Base-by-base conservation (phyloP, 257 asterid genomes). In the Mentha longifolia region DNA sequence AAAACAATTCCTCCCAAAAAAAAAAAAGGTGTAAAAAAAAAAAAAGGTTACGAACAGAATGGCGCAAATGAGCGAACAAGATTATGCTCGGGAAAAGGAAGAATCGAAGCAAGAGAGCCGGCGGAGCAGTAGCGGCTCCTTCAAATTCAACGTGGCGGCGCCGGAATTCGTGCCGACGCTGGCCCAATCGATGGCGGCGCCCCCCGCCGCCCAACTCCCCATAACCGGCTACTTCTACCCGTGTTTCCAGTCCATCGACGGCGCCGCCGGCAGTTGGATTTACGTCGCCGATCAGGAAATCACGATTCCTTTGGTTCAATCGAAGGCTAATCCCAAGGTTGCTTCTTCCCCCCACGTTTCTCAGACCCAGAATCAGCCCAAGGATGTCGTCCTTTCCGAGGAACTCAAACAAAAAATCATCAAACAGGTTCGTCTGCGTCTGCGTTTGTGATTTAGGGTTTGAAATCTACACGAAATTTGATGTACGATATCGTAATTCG, bases 111-210 rank as follows among this genome's bases (percentile, higher is more conserved):
- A 15, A 5, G 67, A 67, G 61, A 43, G 30, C 41, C 61, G 65
- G 52, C 51, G 77, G 58, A 56, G 46, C 49, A 52, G 75, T 56
- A 65, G 73, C 30, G 83, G 80, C 25, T 65, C 85, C 0, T 94
- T 95, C 82, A 85, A 77, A 64, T 85, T 92, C 78, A 95, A 92
- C 69, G 96, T 82, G 13, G 85, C 92, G 47, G 99, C 98, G 5
- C 98, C 98, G 63, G 99, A 87, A 41, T 95, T 89, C 50, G 95
- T 92, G 12, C 99, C 98, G 5, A 76, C 91, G 47, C 22, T 84
- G 22, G 35, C 81, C 14, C 77, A 71, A n/a, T 0, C 78, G 1
- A 13, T 9, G 19, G 63, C 72, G n/a, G 28, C 68, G 13, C 74
- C 56, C 0, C 37, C 69, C 13, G 22, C 62, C 8, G 56, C 81